phyloP scores from a whole-genome alignment of 192 early-diverging fungal genomes.

The Dissophora globulifera region DNA sequence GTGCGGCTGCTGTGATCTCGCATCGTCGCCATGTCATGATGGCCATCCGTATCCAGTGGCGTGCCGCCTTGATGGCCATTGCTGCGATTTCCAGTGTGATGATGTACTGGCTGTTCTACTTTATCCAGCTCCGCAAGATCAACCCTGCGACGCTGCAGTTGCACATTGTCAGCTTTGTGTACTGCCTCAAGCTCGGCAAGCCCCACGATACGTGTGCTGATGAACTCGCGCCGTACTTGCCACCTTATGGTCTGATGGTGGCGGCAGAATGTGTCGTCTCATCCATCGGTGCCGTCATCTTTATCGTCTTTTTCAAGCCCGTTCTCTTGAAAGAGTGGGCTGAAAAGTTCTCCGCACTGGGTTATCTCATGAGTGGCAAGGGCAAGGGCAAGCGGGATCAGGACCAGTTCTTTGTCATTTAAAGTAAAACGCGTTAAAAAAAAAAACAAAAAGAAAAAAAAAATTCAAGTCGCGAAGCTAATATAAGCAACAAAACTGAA shows the following conservation, averaged over 20 bases:
- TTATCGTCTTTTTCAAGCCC: conserved; percentile 60
- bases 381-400: conserved; percentile 52
- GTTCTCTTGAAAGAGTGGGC: conserved; percentile 58
- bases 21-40: conserved; percentile 60
- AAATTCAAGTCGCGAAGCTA: too few relatives aligned
- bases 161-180: conserved; percentile 46
- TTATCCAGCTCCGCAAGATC: conserved; percentile 55
- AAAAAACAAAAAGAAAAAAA: conserved; percentile 1
- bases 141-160: conserved; percentile 11
- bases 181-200: conserved; percentile 53
- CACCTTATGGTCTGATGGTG: conserved; percentile 59
- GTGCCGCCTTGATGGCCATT: conserved; percentile 61
- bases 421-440: conserved; percentile 3
- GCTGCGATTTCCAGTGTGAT: conserved; percentile 52
- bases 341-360: conserved; percentile 52
- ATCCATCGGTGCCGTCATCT: conserved; percentile 55
- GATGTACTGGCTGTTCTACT: conserved; percentile 69
- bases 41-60: conserved; percentile 67
- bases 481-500: too few relatives aligned
- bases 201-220: conserved; percentile 54
- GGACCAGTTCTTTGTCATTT: conserved; percentile 65
- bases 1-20: conserved; percentile 33
- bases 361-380: conserved; percentile 40
- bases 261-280: conserved; percentile 60
- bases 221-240: conserved; percentile 49